These are phyloP conservation scores for Boeremia lycopersici DNA, from an alignment of 2,329 filamentous ascomycete genomes.

Conservation along the genomic window DNA sequence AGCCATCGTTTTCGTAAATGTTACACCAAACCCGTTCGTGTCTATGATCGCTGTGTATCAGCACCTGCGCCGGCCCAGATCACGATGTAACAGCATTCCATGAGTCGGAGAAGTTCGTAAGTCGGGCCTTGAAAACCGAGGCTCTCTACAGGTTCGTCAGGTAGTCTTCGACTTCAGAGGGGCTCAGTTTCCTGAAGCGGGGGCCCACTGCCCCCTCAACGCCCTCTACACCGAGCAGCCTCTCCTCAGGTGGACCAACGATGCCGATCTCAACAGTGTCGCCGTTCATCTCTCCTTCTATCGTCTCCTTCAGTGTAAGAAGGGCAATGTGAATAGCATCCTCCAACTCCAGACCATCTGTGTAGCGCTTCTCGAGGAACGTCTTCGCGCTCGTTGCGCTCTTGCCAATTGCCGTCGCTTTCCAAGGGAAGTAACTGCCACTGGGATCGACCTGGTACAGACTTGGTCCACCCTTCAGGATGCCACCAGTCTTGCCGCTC, in stretches of 20 bases:
- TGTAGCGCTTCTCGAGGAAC: slow-evolving; percentile 98
- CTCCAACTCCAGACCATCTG: slow-evolving; percentile 93
- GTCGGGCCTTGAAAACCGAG: background rate
- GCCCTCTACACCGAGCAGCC: slow-evolving; percentile 88
- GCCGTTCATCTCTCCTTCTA: slow-evolving; percentile 98
- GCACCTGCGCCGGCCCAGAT: slow-evolving; percentile 1
- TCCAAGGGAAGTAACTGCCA: slow-evolving; percentile 98
- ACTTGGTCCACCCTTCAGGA: slow-evolving; percentile 94
- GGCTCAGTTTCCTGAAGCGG: slow-evolving; percentile 90
- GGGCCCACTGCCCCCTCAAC: slow-evolving; percentile 84
- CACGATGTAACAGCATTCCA: slow-evolving; percentile 20
- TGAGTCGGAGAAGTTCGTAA: background rate
- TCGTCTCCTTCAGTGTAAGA: slow-evolving; percentile 97
- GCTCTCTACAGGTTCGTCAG: slow-evolving; percentile 86
- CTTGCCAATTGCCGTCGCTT: slow-evolving; percentile 98
- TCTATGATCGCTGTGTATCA: slow-evolving; percentile 15
- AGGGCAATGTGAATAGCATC: slow-evolving; percentile 98
- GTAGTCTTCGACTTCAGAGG: slow-evolving; percentile 99
- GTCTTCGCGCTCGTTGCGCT: slow-evolving; percentile 98
- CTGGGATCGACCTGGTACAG: slow-evolving; percentile 99
- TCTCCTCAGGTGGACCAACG: slow-evolving; percentile 90
- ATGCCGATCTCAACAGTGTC: slow-evolving; percentile 99
- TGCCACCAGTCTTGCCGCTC: slow-evolving; percentile 89
- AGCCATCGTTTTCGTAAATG: slow-evolving; percentile 34
- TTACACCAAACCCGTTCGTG: slow-evolving; percentile 27